These are phyloP conservation scores for Aspergillus wentii DNA, from an alignment of 495 filamentous ascomycete genomes.

Conservation along the genomic window DNA sequence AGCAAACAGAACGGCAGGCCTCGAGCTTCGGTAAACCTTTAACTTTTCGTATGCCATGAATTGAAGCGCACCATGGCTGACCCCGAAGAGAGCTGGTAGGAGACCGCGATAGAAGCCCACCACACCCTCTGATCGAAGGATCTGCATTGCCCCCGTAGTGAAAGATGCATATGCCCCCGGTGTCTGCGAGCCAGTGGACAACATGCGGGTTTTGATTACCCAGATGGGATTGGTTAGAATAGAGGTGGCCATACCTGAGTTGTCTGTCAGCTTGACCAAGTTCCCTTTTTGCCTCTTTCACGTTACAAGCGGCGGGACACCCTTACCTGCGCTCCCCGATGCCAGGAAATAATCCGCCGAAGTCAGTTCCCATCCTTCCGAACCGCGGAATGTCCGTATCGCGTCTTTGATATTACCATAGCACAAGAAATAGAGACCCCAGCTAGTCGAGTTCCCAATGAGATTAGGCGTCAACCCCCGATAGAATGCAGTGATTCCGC, in stretches of 20 bases:
- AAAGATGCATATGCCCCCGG: conserved; percentile 82
- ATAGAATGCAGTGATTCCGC: conserved; percentile 66
- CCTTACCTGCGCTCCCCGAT: conserved; percentile 65
- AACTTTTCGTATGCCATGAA: conserved; percentile 93
- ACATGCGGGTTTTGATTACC: conserved; percentile 98
- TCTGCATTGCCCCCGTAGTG: conserved; percentile 56
- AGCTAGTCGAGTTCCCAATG: conserved; percentile 82
- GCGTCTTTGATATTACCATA: conserved; percentile 56
- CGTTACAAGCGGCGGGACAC: no score
- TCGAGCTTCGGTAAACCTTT: conserved; percentile 52
- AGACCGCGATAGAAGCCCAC: conserved; percentile 81
- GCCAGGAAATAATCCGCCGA: conserved; percentile 79
- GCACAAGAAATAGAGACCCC: conserved; percentile 86
- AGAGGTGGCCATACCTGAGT: conserved; percentile 60
- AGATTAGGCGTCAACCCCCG: conserved; percentile 86
- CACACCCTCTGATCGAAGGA: conserved; percentile 65
- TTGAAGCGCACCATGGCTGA: conserved; percentile 90
- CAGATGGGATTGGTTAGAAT: conserved; percentile 92
- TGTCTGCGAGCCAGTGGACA: conserved; percentile 66
- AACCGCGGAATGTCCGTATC: conserved; percentile 20
- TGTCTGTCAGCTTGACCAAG: no score
- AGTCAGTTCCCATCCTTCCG: conserved; percentile 35
- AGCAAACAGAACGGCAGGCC: conserved; percentile 1
- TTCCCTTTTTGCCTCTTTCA: no score
- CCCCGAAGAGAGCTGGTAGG: conserved; percentile 79